These are phyloP conservation scores for Malassezia globosa DNA, from an alignment of 1,284 basidiomycete genomes.

Conservation along the genomic window DNA sequence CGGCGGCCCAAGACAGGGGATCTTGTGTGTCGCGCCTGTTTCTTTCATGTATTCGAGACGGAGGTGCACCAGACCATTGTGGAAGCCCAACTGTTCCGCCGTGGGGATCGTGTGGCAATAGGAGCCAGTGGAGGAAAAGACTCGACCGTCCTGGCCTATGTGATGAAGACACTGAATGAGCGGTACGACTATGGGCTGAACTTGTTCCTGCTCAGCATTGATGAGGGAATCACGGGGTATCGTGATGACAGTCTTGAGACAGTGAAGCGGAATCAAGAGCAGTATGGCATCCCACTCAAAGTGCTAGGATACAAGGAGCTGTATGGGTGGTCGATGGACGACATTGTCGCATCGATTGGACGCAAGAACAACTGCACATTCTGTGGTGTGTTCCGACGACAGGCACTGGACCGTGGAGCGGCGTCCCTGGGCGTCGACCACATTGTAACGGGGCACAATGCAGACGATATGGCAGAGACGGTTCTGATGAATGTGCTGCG, in stretches of 20 bases:
- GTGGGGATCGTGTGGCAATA: constrained; percentile 90
- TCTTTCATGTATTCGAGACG: constrained; percentile 93
- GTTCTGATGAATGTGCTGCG: constrained; percentile 99
- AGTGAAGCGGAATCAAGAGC: constrained; percentile 89
- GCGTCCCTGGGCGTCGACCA: constrained; percentile 81
- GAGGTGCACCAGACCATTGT: constrained; percentile 93
- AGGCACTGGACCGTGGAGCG: constrained; percentile 89
- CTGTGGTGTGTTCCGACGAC: constrained; percentile 90
- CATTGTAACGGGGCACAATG: constrained; percentile 97
- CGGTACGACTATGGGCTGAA: constrained; percentile 85
- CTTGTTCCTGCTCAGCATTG: constrained; percentile 85
- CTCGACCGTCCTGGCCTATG: constrained; percentile 91
- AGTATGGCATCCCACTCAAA: constrained; percentile 89
- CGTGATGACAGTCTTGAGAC: constrained; percentile 97
- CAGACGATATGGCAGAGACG: constrained; percentile 96
- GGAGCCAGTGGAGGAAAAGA: constrained; percentile 98
- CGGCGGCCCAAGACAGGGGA: constrained; percentile 95
- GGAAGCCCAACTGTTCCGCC: constrained; percentile 59
- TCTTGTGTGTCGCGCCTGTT: constrained; percentile 87
- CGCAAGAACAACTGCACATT: constrained; percentile 98
- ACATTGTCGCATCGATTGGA: constrained; percentile 84
- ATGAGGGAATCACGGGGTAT: constrained; percentile 97
- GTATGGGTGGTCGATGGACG: constrained; percentile 99
- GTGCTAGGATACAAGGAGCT: constrained; percentile 90
- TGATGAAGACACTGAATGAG: constrained; percentile 89